Evolutionary conservation across 495 filamentous ascomycete genomes (phyloP).

Genomic region (Penicillium turbatum): DNA sequence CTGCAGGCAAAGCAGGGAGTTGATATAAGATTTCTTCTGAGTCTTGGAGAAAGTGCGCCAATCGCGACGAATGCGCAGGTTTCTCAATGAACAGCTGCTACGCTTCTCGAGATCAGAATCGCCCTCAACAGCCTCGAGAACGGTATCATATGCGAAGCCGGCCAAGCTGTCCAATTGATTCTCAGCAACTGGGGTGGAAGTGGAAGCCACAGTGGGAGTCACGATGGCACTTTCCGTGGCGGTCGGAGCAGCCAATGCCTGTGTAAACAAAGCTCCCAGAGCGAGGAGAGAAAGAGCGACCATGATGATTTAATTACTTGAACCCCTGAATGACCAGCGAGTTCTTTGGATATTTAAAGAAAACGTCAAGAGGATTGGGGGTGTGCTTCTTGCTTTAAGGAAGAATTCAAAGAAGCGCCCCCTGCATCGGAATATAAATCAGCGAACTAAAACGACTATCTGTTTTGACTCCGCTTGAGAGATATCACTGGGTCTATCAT

Average conservation of each 20-base stretch:
- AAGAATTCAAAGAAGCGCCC: too few relatives aligned
- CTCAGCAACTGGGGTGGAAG: conserved; percentile 16
- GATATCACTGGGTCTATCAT: too few relatives aligned
- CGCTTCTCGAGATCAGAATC: conserved; percentile 27
- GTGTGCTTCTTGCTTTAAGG: too few relatives aligned
- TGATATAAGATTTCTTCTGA: conserved; percentile 56
- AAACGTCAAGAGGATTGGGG: too few relatives aligned
- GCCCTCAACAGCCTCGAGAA: conserved; percentile 9
- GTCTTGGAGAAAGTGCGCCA: conserved; percentile 32
- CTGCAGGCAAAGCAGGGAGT: conserved; percentile 62
- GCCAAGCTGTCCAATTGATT: conserved; percentile 18
- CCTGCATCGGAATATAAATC: too few relatives aligned
- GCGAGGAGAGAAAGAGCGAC: conserved; percentile 12
- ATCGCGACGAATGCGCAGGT: conserved; percentile 45
- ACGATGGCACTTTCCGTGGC: not conserved
- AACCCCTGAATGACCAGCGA: not conserved
- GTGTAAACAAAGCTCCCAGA: conserved; percentile 10
- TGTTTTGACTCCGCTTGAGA: too few relatives aligned
- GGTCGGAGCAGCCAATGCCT: conserved; percentile 11
- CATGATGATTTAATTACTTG: conserved; percentile 9
- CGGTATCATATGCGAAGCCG: conserved; percentile 15
- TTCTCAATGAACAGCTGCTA: conserved; percentile 46
- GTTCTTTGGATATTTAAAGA: not conserved
- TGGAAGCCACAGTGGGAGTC: conserved; percentile 16
- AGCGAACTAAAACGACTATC: not conserved